Evolutionary conservation across 1,284 basidiomycete species (phyloP).

Genomic region (Laetiporus sulphureus): DNA sequence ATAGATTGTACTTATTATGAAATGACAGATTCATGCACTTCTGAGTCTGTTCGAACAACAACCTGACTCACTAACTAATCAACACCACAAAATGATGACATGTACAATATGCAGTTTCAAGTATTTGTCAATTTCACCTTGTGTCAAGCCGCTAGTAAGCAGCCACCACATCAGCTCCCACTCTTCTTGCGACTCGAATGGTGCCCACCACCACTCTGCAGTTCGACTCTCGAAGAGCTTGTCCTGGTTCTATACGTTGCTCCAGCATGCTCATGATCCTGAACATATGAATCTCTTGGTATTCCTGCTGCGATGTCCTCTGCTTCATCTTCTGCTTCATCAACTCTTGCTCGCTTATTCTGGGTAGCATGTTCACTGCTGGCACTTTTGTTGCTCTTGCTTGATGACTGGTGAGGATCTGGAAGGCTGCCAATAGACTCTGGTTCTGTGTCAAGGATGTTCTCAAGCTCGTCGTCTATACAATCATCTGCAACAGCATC

Average conservation of each 20-base stretch:
- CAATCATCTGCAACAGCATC: no score
- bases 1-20: slow-evolving; percentile 19
- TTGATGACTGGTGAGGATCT: background rate
- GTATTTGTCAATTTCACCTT: slow-evolving; percentile 23
- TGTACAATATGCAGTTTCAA: slow-evolving; percentile 27
- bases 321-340: slow-evolving; percentile 10
- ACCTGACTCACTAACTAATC: no score
- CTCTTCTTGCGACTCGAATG: slow-evolving; percentile 21
- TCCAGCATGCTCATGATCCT: slow-evolving; percentile 7
- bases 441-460: no score
- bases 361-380: background rate
- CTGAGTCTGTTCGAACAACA: slow-evolving; percentile 11
- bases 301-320: slow-evolving; percentile 12
- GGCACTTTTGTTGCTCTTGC: background rate
- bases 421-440: no score
- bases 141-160: slow-evolving; percentile 21
- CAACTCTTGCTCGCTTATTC: background rate
- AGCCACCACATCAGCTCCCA: slow-evolving; percentile 28
- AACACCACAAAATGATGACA: no score
- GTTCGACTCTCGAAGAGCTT: slow-evolving; percentile 10
- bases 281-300: slow-evolving; percentile 8
- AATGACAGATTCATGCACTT: slow-evolving; percentile 14
- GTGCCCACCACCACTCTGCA: slow-evolving; percentile 12
- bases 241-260: background rate
- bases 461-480: no score